A percentile compares a stretch with the other conserved stretches of the same genome.
phyloP scores from a whole-genome alignment of 768 basidiomycete species.

The Termitomyces titanicus region DNA sequence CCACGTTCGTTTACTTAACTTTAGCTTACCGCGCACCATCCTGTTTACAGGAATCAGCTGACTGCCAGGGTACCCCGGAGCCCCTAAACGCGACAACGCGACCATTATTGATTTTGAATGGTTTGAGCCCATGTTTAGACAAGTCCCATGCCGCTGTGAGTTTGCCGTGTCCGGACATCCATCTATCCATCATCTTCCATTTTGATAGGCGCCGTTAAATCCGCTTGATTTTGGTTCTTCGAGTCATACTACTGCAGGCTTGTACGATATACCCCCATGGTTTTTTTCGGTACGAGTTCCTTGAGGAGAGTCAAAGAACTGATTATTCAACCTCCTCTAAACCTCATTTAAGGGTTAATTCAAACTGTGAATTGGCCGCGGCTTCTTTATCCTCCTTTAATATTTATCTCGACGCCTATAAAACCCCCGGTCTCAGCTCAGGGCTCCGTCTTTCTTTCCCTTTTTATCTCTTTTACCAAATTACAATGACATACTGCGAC shows the following conservation, averaged over 20 bases:
- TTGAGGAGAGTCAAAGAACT: too few relatives aligned
- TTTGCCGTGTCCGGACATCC: too few relatives aligned
- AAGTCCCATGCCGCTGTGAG: too few relatives aligned
- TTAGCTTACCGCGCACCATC: background rate
- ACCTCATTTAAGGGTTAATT: background rate
- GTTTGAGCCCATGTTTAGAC: background rate
- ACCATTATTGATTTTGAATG: too few relatives aligned
- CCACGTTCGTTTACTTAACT: conserved; percentile 1
- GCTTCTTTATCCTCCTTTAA: background rate
- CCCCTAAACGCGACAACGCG: background rate
- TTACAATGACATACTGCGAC: conserved; percentile 30
- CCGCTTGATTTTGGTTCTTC: too few relatives aligned
- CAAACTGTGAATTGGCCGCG: too few relatives aligned
- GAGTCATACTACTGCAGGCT: too few relatives aligned
- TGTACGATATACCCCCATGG: too few relatives aligned
- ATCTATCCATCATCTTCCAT: too few relatives aligned
- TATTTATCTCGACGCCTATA: too few relatives aligned
- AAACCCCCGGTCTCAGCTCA: background rate
- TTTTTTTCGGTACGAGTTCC: too few relatives aligned
- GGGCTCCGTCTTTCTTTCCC: too few relatives aligned
- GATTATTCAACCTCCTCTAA: background rate
- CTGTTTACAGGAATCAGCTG: background rate
- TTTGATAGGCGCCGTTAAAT: background rate
- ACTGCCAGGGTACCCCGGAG: background rate
- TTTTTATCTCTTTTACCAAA: background rate